Evolutionary conservation across 2,329 filamentous ascomycete genomes (phyloP).

Genomic region (Stemphylium beticola): DNA sequence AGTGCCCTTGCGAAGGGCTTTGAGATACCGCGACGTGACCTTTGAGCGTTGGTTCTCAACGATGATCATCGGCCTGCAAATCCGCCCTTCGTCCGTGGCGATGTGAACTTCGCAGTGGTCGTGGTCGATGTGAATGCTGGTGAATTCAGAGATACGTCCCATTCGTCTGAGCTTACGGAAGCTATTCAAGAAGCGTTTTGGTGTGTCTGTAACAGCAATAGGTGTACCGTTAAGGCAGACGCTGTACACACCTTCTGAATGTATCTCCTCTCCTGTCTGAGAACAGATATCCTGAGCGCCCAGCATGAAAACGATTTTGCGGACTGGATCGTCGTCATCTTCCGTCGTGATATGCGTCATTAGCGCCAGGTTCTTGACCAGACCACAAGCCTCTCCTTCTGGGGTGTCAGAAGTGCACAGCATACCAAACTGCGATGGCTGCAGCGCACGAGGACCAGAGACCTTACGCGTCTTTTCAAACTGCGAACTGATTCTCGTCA

Average conservation of each 20-base stretch:
- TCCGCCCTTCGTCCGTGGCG: constrained; percentile 94
- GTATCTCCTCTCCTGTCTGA: constrained; percentile 84
- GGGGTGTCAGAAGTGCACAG: constrained; percentile 96
- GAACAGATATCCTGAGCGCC: constrained; percentile 83
- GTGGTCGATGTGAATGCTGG: constrained; percentile 94
- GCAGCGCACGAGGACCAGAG: constrained; percentile 90
- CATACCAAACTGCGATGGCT: constrained; percentile 98
- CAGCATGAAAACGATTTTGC: constrained; percentile 82
- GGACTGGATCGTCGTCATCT: constrained; percentile 89
- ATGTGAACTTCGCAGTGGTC: constrained; percentile 93
- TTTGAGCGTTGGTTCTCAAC: constrained; percentile 87
- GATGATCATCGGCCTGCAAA: constrained; percentile 94
- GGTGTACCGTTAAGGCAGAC: constrained; percentile 97
- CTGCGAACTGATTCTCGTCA: constrained; percentile 97
- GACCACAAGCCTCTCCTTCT: constrained; percentile 96
- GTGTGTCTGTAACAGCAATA: constrained; percentile 82
- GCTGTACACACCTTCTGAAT: constrained; percentile 81
- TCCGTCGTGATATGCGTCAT: constrained; percentile 99
- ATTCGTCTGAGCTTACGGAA: constrained; percentile 88
- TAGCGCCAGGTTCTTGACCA: constrained; percentile 96
- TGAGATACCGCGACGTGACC: constrained; percentile 78
- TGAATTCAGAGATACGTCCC: constrained; percentile 92
- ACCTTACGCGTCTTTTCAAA: constrained; percentile 99
- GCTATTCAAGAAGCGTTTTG: constrained; percentile 82
- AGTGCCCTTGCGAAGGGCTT: constrained; percentile 79